Evolutionary conservation across 2,329 filamentous ascomycete species (phyloP), one percentile per base, ranked within the genome.

Genomic region (Colletotrichum costaricense): DNA sequence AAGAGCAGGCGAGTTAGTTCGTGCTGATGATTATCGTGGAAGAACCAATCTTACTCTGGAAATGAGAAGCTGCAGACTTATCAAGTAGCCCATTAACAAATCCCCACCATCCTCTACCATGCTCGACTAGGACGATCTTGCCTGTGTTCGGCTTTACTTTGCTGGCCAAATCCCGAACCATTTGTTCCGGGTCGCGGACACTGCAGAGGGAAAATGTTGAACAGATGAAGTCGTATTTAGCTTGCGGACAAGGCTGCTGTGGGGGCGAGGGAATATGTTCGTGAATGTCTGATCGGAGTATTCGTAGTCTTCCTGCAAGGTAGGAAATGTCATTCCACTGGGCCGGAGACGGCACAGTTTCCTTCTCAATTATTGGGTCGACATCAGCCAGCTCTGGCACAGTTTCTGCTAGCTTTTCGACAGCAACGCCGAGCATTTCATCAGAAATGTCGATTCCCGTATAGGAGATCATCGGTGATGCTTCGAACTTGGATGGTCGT

Each of bases 171-270:
- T 88, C 88, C 64, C 82, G 79, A 24, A 93, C 79, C 24, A 92
- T 83, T 33, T 79, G 79, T 11, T 87, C 84, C 1, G 91, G 91
- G 77, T 91, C 87, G 5, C 84, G 83, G 3, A 92, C 90, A 76
- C 88, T 91, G 81, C 91, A 93, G 30, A 93, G 85, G 5, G 90
- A 90, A 81, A 93, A 92, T 0, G 90, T 91, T 78, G 92, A 90
- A 35, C 92, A 78, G 49, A 92, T 82, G 2, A 90, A 92, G 81
- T 93, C 91, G 81, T 92, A 93, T 75, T 86, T 86, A 74, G 52
- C 72, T 72, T 7, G 73, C 82, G 52, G 82, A 4, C 58, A 38
- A 2, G 30, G 9, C 8, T 54, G 42, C 8, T 49, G 28, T 3
- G 54, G 82, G 72, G 84, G 81, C 5, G 79, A 67, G 1, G 87